Percentiles rank a stretch among this genome's conserved stretches.
These are phyloP conservation scores for Extremus antarcticus DNA, from an alignment of 495 filamentous ascomycete species.

Conservation along the genomic window DNA sequence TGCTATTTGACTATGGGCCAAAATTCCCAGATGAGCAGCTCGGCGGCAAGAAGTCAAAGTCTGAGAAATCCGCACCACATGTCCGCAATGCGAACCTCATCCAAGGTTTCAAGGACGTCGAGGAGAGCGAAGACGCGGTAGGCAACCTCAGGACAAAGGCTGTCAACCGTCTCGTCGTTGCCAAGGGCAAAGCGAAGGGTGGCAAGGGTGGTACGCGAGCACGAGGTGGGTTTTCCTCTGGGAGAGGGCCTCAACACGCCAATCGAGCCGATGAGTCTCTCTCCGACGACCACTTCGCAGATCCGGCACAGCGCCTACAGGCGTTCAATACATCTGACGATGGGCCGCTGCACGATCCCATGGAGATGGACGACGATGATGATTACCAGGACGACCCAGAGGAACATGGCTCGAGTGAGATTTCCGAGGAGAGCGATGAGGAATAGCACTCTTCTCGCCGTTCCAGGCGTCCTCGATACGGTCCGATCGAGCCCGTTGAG, in stretches of 20 bases:
- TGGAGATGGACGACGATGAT: slow-evolving; percentile 2
- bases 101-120: slow-evolving; percentile 2
- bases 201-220: background rate
- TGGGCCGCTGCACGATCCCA: background rate
- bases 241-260: background rate
- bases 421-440: background rate
- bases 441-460: background rate
- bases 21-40: slow-evolving; percentile 13
- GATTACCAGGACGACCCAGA: background rate
- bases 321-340: slow-evolving; percentile 14
- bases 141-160: slow-evolving; percentile 6
- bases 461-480: background rate
- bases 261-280: too few species aligned
- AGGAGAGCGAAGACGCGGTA: background rate
- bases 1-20: slow-evolving; percentile 55
- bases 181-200: background rate
- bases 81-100: background rate
- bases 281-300: background rate
- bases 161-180: background rate
- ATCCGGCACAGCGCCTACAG: slow-evolving; percentile 3
- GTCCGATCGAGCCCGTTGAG: too few species aligned
- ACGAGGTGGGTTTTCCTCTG: background rate
- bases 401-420: background rate
- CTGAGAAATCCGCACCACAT: slow-evolving; percentile 4
- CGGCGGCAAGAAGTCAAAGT: slow-evolving; percentile 8